phyloP scores from a whole-genome alignment of 306 rosid genomes.

The Cicer pinnatifidum region DNA sequence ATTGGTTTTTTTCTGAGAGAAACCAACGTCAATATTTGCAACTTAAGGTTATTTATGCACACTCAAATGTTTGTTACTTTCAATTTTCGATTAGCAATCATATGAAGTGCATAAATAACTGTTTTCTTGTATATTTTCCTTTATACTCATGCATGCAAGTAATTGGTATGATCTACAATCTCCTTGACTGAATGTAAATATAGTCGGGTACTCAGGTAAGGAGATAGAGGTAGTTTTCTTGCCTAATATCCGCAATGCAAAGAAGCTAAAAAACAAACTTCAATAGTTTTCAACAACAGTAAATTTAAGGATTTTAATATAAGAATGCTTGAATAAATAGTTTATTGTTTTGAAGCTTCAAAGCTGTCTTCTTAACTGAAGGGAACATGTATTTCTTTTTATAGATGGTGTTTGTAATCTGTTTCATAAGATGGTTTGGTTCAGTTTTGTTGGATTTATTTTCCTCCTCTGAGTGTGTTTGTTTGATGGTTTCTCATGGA shows the following conservation, averaged over 20 bases:
- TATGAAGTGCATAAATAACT: background rate
- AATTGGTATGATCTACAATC: background rate
- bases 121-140: conserved; percentile 11
- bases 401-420: background rate
- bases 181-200: background rate
- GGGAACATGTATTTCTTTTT: background rate
- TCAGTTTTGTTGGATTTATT: conserved; percentile 2
- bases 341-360: background rate
- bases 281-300: conserved; percentile 1
- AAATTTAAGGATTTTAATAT: background rate
- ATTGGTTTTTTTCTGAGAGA: background rate
- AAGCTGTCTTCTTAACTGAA: background rate
- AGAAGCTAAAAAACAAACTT: conserved; percentile 13
- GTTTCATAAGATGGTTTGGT: background rate
- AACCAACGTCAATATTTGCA: background rate
- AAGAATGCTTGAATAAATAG: background rate
- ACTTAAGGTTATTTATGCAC: background rate
- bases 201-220: background rate
- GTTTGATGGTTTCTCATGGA: conserved; percentile 27
- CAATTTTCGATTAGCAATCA: background rate
- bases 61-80: background rate
- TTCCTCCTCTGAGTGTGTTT: background rate
- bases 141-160: background rate
- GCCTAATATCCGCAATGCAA: background rate
- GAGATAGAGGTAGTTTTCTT: conserved; percentile 7